A percentile compares a stretch with the other conserved stretches of the same genome.
Conservation (phyloP, 176 grass and related monocot genomes). For the Dendrocalamus sinicus region DNA sequence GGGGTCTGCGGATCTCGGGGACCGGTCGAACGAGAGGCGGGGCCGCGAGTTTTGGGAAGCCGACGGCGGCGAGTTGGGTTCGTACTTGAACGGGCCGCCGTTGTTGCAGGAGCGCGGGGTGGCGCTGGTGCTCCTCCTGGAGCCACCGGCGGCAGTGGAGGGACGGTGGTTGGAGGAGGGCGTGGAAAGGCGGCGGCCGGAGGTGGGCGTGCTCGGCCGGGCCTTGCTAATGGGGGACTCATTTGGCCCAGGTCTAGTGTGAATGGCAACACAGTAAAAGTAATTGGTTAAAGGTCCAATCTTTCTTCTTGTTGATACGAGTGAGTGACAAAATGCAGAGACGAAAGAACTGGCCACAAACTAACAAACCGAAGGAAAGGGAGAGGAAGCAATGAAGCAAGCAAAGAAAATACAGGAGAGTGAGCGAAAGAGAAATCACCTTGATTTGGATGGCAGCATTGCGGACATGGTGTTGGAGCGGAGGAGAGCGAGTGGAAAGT, state of each 20-base stretch:
- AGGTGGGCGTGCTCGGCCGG: constrained; percentile 40
- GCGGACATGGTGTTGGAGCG: constrained; percentile 1
- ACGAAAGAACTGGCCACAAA: background rate
- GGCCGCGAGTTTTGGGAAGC: constrained; percentile 49
- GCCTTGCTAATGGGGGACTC: constrained; percentile 69
- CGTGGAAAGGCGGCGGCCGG: constrained; percentile 16
- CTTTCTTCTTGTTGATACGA: background rate
- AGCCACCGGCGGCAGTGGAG: constrained; percentile 39
- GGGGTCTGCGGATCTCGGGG: constrained; percentile 68
- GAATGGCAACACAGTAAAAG: background rate
- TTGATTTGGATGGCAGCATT: constrained; percentile 73
- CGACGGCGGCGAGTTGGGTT: constrained; percentile 71
- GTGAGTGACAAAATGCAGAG: background rate
- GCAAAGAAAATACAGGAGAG: background rate
- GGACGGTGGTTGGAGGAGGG: constrained; percentile 51
- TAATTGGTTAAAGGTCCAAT: background rate
- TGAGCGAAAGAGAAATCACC: background rate
- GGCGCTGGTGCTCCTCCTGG: constrained; percentile 43
- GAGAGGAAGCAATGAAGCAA: background rate
- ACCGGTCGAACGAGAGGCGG: constrained; percentile 83
- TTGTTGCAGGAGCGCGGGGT: constrained; percentile 64
- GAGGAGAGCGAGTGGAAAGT: background rate
- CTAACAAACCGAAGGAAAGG: background rate
- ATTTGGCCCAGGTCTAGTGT: constrained; percentile 77
- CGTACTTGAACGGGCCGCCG: constrained; percentile 64